A percentile compares a stretch with the other conserved stretches of the same genome.
These are phyloP conservation scores for Plenodomus tracheiphilus DNA, from an alignment of 2,329 filamentous ascomycete species.

Conservation along the genomic window DNA sequence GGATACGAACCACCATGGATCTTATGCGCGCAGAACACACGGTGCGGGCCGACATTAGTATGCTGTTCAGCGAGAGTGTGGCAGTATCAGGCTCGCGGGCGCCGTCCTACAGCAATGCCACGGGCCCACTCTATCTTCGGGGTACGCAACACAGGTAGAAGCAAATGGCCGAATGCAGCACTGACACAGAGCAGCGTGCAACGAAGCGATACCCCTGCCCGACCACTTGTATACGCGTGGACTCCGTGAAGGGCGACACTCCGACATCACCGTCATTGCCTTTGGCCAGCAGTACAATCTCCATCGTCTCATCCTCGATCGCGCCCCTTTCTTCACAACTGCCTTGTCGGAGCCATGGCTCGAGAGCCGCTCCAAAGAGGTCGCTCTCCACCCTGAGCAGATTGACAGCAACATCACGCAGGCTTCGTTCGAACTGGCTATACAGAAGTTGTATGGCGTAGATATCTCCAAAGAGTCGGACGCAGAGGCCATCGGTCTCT, in stretches of 20 bases:
- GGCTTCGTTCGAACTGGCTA: conserved; percentile 57
- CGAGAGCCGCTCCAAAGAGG: conserved; percentile 57
- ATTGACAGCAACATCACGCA: conserved; percentile 59
- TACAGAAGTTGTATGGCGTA: conserved; percentile 59
- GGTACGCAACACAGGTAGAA: conserved; percentile 18
- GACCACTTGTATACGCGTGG: conserved; percentile 58
- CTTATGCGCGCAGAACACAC: conserved; percentile 42
- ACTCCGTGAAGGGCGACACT: conserved; percentile 56
- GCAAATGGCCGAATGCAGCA: neutral
- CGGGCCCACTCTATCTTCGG: conserved; percentile 39
- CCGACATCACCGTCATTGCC: conserved; percentile 58
- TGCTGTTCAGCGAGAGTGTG: conserved; percentile 49
- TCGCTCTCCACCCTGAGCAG: conserved; percentile 57
- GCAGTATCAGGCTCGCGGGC: conserved; percentile 45
- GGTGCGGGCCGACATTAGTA: conserved; percentile 49
- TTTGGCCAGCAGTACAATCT: conserved; percentile 57
- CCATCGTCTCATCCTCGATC: conserved; percentile 59
- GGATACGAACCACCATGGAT: conserved; percentile 29
- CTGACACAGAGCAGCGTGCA: conserved; percentile 31
- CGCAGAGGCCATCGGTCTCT: conserved; percentile 56
- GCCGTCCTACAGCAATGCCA: conserved; percentile 47
- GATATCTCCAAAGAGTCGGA: conserved; percentile 55
- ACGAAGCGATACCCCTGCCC: conserved; percentile 49
- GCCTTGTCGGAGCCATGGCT: conserved; percentile 61
- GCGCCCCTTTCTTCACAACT: conserved; percentile 59